Evolutionary conservation across 2,329 filamentous ascomycete species (phyloP).

Genomic region (Fusarium pininemorale): DNA sequence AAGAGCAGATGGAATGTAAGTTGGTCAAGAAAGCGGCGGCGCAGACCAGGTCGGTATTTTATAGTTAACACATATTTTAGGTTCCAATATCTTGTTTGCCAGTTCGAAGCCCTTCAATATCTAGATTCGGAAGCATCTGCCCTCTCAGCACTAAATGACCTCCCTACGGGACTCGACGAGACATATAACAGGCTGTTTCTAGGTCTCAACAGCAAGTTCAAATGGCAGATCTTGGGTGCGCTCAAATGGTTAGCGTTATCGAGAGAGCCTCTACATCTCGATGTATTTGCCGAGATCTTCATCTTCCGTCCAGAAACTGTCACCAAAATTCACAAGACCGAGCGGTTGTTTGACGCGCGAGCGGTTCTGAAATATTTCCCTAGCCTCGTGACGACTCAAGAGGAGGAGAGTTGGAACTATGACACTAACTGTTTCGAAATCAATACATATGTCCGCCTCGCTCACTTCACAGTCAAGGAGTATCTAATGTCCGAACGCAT

Average conservation of each 20-base stretch:
- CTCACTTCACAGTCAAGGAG: neutral
- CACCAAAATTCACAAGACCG: accelerated
- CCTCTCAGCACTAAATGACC: accelerated
- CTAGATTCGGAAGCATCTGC: neutral
- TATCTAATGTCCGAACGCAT: neutral
- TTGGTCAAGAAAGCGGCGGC: accelerated
- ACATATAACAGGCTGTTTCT: neutral
- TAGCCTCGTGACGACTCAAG: neutral
- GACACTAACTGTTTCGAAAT: accelerated
- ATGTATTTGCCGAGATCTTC: neutral
- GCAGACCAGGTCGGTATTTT: accelerated
- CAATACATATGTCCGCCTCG: neutral
- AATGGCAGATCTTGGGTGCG: accelerated
- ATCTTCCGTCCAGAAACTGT: neutral
- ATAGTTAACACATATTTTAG: neutral
- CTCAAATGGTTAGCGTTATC: neutral
- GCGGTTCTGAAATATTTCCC: neutral
- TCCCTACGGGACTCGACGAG: accelerated
- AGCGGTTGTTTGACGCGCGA: accelerated
- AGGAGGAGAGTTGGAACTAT: accelerated
- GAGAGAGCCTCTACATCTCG: accelerated
- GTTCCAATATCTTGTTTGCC: neutral
- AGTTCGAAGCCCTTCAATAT: neutral
- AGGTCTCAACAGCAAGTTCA: accelerated
- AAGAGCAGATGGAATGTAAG: neutral